Evolutionary conservation across 305 asterid genomes (phyloP), one percentile per base, ranked within the genome.

Genomic region (Plantago lanceolata): DNA sequence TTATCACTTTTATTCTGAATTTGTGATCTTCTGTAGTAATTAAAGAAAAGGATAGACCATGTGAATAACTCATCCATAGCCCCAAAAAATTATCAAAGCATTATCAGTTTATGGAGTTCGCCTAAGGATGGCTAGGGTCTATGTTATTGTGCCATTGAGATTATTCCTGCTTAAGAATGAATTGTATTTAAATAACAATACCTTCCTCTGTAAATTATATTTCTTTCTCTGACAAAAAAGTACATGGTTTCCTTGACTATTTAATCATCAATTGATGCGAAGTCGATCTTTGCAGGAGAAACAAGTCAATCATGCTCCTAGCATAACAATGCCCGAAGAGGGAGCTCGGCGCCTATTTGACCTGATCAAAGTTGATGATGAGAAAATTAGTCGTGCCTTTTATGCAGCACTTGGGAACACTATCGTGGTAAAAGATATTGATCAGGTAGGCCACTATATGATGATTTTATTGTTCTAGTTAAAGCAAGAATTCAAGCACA

Each of bases 271-370:
- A 35, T 8, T 35, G 43, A 35, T 35, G 2, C 13, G 8, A 35
- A 35, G 13, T 35, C 2, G 8, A 6, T 48, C 28, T 47, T 69
- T 59, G 67, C 95, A 94, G 99, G 99, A 94, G 78, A 94, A 94
- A 71, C 97, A 94, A 84, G 59, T 71, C 57, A 59, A 79, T 71
- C 83, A 82, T 74, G 61, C 71, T 56, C 79, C 79, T 17, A 81
- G 81, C 72, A 58, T 85, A 44, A 87, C 69, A 71, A 78, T 95
- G 8, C 96, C 97, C 5, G 95, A 88, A 35, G 43, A 6, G 63
- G 89, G 83, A 55, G 93, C 81, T 67, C 91, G 86, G 26, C 96
- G 96, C 58, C 83, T 94, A 24, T 94, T 87, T 82, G 99, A 94
- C 82, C 76, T 94, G 82, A 76, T 94, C 51, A 82, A 80, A 71